Percentiles rank a stretch among this genome's conserved stretches.
Evolutionary conservation across 352 stramenopile genomes (phyloP).

Genomic region (Nothophytophthora sp.): DNA sequence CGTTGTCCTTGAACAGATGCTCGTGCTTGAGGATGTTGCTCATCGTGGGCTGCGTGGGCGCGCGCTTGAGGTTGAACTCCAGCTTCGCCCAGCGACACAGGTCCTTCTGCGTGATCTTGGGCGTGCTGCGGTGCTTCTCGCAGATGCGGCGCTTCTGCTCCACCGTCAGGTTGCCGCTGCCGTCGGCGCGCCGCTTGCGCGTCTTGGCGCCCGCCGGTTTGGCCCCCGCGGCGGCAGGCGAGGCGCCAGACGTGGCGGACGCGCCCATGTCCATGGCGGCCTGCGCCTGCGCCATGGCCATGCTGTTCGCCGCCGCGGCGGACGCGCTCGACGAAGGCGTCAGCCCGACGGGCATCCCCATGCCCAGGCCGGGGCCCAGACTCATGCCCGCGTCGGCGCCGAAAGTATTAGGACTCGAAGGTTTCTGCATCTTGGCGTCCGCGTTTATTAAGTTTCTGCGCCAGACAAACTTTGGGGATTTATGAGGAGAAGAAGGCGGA

Average conservation of each 20-base stretch:
- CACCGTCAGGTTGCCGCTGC: slow-evolving; percentile 81
- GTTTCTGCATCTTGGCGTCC: slow-evolving; percentile 53
- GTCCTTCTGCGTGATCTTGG: slow-evolving; percentile 90
- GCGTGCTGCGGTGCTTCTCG: slow-evolving; percentile 84
- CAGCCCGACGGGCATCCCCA: slow-evolving; percentile 6
- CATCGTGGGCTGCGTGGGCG: slow-evolving; percentile 80
- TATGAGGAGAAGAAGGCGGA: too few relatives aligned
- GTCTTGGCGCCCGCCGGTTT: slow-evolving; percentile 19
- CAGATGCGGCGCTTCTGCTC: slow-evolving; percentile 90
- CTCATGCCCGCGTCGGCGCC: slow-evolving; percentile 26
- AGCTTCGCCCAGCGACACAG: slow-evolving; percentile 88
- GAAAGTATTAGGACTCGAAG: slow-evolving; percentile 86
- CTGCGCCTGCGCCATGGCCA: slow-evolving; percentile 26
- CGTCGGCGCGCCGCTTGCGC: slow-evolving; percentile 51
- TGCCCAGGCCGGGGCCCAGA: slow-evolving; percentile 14
- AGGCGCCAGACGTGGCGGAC: not conserved
- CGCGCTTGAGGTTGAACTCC: slow-evolving; percentile 86
- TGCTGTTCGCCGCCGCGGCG: slow-evolving; percentile 14
- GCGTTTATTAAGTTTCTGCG: slow-evolving; percentile 9
- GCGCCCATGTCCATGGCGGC: slow-evolving; percentile 1
- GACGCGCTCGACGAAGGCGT: slow-evolving; percentile 2
- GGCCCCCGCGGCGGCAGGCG: not conserved
- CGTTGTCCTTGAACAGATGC: slow-evolving; percentile 85
- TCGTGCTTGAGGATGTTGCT: slow-evolving; percentile 89
- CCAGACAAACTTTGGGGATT: slow-evolving; percentile 66